phyloP scores from a whole-genome alignment of 176 grass and related monocot genomes.

The Carex myosuroides region DNA sequence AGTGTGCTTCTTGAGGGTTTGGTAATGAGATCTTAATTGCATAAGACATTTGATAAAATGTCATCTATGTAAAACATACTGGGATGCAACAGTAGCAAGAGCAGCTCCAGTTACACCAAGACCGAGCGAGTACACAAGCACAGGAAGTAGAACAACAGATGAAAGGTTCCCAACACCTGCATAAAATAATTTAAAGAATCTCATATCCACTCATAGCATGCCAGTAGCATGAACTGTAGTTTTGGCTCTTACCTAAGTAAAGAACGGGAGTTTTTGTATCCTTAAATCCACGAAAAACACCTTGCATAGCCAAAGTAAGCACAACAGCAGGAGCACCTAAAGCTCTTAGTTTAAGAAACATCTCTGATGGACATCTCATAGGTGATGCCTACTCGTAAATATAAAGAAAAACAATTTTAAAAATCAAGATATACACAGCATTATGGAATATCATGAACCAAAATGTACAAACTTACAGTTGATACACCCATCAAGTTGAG shows the following conservation, averaged over 20 bases:
- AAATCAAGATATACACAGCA: not conserved
- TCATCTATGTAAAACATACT: conserved; percentile 29
- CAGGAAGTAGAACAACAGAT: conserved; percentile 39
- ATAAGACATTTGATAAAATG: not conserved
- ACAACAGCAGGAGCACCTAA: conserved; percentile 65
- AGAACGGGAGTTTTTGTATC: conserved; percentile 57
- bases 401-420: not conserved
- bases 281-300: conserved; percentile 57
- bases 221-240: not conserved
- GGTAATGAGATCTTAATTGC: not conserved
- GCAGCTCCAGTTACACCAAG: conserved; percentile 56
- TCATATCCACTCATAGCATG: not conserved
- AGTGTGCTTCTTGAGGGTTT: not conserved
- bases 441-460: not conserved
- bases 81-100: conserved; percentile 52
- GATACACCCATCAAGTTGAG: conserved; percentile 59
- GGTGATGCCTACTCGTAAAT: conserved; percentile 35
- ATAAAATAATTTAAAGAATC: conserved; percentile 5
- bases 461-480: conserved; percentile 34
- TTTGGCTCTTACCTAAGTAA: conserved; percentile 40
- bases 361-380: conserved; percentile 32
- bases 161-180: conserved; percentile 52
- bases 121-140: conserved; percentile 32
- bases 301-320: conserved; percentile 56
- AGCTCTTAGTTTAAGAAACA: conserved; percentile 59